Evolutionary conservation across 1,284 basidiomycete genomes (phyloP), one percentile per base, ranked within the genome.

Genomic region (Amylostereum areolatum): DNA sequence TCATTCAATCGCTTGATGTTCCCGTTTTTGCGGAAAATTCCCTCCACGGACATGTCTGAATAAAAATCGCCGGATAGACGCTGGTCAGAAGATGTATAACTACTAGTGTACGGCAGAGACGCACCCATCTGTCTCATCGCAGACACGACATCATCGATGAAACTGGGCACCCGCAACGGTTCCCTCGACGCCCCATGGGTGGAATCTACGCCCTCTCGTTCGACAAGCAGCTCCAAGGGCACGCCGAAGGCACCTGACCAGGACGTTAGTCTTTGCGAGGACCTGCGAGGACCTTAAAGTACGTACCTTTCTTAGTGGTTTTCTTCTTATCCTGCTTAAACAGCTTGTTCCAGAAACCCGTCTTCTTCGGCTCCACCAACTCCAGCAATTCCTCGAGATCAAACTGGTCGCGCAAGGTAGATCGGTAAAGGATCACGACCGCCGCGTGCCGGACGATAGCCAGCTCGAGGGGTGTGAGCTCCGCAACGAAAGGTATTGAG

Each of bases 121-220:
- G 62, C 55, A 95, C 93, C 96, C 96, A 98, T 98, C 68, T 98
- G 95, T 63, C 90, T 81, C 96, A 99, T 98, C 3, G 97, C 94
- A 48, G 92, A 96, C 37, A 99, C 84, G 48, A 97, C 89, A 62
- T 99, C 97, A 65, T 99, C 97, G 53, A 99, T 90, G 65, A 99
- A 97, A 66, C 92, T 97, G 5, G 96, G 96, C 29, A 99, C 87
- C 56, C 92, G 79, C 54, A 99, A 66, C 24, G 90, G 83, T 36
- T 83, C 83, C 24, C 89, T 81, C n/a, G 92, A 89, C 28, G 92
- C 90, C 29, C 94, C 94, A 48, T 93, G 80, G 56, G 92, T 72
- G 25, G 95, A 97, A 69, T 99, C 97, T 6, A 92, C 87, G 2
- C 96, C 96, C 61, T 95, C 94, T 51, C 89, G 80, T 60, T 98